Base-by-base conservation (phyloP, 306 rosid genomes). In the Prunus mongolica region DNA sequence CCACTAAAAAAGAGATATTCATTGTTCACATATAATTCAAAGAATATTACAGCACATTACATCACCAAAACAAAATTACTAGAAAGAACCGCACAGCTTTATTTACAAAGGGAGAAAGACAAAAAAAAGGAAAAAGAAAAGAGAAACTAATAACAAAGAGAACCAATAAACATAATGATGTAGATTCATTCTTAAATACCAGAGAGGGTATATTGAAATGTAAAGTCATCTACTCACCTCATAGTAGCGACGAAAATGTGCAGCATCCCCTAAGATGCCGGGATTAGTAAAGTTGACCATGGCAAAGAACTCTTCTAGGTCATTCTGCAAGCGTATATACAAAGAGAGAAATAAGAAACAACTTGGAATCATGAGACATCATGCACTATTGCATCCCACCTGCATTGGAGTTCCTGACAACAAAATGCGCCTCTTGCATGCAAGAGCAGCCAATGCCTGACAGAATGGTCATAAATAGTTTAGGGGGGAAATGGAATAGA, bases 391-490 rank as follows among this genome's bases (percentile, higher is more conserved):
- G 56, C 66, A 65, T 57, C 77, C 82, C 71, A 91, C 98, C 92
- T 94, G 98, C 95, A 94, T 89, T 66, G 98, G 98, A 76, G 98
- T 94, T 90, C 98, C 98, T 75, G 98, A 92, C 82, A 94, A 80
- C 84, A 94, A 83, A 73, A 94, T 65, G 67, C 98, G 88, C 49
- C 92, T 89, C 73, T 83, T 92, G 86, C 98, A 94, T 9, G 93
- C 76, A 78, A 94, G 91, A 80, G 92, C 76, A 52, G 98, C 98
- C 91, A 94, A 80, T 76, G 98, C 96, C 98, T 94, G 80, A 79
- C 77, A 71, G 50, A 52, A 71, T 38, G 28, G 12, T 54, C 47
- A 54, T 13, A 22, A 55, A 38, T 72, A 19, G 24, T 72, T 55
- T 34, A 5, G 44, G 38, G 54, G 41, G 32, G 22, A 1, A 3